phyloP scores from a whole-genome alignment of 2,329 filamentous ascomycete species.

The Calonectria honghensis region DNA sequence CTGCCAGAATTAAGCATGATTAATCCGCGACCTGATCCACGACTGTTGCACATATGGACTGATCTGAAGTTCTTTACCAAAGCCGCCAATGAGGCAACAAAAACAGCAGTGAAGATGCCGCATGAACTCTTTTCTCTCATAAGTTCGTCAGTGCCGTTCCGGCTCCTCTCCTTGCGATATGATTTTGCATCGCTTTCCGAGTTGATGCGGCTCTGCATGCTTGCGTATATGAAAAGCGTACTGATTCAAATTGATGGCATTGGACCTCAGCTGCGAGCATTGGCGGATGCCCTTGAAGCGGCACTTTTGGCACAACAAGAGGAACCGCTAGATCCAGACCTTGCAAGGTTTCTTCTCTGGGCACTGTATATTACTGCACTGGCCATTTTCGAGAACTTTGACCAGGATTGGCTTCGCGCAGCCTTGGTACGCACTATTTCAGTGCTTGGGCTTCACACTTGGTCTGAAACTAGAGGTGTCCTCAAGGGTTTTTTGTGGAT shows the following conservation, averaged over 20 bases:
- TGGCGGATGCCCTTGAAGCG: background rate
- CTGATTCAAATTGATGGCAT: conserved; percentile 42
- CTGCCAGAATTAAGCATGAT: conserved; percentile 39
- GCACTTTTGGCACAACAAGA: conserved; percentile 33
- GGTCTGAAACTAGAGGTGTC: conserved; percentile 26
- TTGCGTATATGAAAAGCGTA: conserved; percentile 51
- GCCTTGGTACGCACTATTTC: conserved; percentile 27
- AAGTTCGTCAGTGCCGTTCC: conserved; percentile 49
- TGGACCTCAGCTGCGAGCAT: conserved; percentile 28
- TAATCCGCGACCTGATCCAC: conserved; percentile 40
- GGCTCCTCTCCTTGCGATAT: conserved; percentile 47
- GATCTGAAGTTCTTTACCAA: conserved; percentile 52
- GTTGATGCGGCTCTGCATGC: conserved; percentile 48
- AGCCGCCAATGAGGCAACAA: conserved; percentile 48
- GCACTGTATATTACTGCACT: conserved; percentile 30
- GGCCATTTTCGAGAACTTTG: conserved; percentile 40
- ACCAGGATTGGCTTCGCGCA: conserved; percentile 34
- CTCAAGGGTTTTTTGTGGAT: conserved; percentile 36
- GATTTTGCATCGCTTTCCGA: conserved; percentile 39
- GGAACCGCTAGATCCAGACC: conserved; percentile 4
- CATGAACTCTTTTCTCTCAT: conserved; percentile 46
- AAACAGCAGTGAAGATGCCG: conserved; percentile 46
- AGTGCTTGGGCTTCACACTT: conserved; percentile 14
- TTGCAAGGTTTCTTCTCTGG: conserved; percentile 37
- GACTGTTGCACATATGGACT: conserved; percentile 49